Evolutionary conservation across 495 filamentous ascomycete genomes (phyloP), one percentile per base, ranked within the genome.

Genomic region (Aspergillus egyptiacus): DNA sequence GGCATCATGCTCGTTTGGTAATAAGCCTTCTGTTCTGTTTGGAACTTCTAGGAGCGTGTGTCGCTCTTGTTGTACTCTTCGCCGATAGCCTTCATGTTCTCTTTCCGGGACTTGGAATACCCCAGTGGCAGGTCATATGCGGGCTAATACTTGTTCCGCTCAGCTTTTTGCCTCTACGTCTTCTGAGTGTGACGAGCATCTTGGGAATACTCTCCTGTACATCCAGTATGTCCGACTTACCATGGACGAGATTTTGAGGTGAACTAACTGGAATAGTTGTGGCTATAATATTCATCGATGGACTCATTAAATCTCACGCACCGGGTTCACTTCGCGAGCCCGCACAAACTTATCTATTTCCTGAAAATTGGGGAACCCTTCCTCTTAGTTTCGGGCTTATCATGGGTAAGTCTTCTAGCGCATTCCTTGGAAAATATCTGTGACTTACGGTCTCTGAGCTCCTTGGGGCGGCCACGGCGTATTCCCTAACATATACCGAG

Each of bases 391-490:
- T 97, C 58, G 93, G 93, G n/a, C 73, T 98, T 9, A 75, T 97
- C 22, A 96, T 96, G 90, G 87, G 76, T 79, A 65, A 64, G 75
- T 54, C 10, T 6, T 17, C 23, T 31, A 18, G 19, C 18, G 31
- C 9, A 14, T 28, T 10, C 0, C 11, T 10, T 9, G 8, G 17
- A 30, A 18, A 9, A n/a, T 8, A 24, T 23, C 18, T 14, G 1
- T 23, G 30, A 25, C 56, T 61, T 19, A 54, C n/a, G 1, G 23
- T 28, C 25, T 23, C 40, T 9, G 46, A 79, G 76, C 90, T 19
- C 90, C 91, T 1, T 98, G 90, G 89, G 93, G 93, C 54, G 93
- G 93, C 6, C 93, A 97, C 61, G 78, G 81, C 44, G 93, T 98
- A 22, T 96, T 98, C 61, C 93, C 93, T 2, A 95, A 95, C 58